Base-by-base conservation (phyloP, 176 grass and related monocot species). In the Phoenix dactylifera region DNA sequence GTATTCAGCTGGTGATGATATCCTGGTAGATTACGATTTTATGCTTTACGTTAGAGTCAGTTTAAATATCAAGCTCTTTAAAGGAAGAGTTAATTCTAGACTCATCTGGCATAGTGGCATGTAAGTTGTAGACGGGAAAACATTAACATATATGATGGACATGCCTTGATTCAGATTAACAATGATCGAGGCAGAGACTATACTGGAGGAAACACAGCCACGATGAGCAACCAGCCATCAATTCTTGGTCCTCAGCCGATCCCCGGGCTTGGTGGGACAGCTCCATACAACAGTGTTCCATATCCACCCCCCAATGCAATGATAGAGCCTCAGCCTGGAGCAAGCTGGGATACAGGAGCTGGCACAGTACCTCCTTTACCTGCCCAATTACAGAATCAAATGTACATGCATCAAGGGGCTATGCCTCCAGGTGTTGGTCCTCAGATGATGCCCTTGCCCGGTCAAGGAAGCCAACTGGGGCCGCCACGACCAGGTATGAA, bases 101-200 rank as follows among this genome's bases (percentile, higher is more conserved):
- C 52, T 54, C 16, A 6, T 54, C 17, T 54, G 19, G 7, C 6
- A 54, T 20, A 22, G 32, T n/a, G 15, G 17, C 30, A 44, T 4
- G 20, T 20, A 20, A 20, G 20, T 69, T 57, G 14, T 10, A 15
- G 10, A 3, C 12, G 39, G 7, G 30, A 55, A 19, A 10, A 19
- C 18, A 25, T 70, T 59, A 30, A 44, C 35, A 44, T 44, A 44
- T 44, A 65, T 23, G 53, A 57, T 16, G 15, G 4, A 20, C 62
- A 54, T 26, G 26, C 18, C 53, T 77, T 51, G 39, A 73, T 80
- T 77, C 79, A 92, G 88, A 52, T 87, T 71, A 83, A 92, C 73
- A 92, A 86, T 50, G 88, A 92, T 49, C 80, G 88, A 66, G 80
- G 79, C 30, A 80, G 80, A 83, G 88, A 92, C 68, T 92, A 92